phyloP scores from a whole-genome alignment of 75 land plant species.

The Pinus tabuliformis region DNA sequence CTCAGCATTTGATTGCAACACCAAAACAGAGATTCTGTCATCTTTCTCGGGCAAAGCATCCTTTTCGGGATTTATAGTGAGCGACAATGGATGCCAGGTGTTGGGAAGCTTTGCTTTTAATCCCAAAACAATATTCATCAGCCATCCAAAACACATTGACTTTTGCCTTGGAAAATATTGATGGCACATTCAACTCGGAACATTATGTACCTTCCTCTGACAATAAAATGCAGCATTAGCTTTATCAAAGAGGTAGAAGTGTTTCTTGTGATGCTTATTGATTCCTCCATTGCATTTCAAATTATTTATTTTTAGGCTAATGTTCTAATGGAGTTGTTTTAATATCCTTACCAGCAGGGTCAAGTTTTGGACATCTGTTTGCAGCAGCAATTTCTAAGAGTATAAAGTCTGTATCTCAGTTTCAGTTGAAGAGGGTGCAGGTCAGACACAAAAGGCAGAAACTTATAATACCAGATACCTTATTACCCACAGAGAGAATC shows the following conservation, averaged over 20 bases:
- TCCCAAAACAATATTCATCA: conserved; percentile 17
- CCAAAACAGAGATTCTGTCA: conserved; percentile 16
- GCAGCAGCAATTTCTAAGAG: conserved; percentile 4
- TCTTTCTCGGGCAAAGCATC: conserved; percentile 49
- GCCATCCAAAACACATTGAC: conserved; percentile 31
- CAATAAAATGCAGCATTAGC: conserved; percentile 4
- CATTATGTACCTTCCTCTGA: not conserved
- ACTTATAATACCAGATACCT: conserved; percentile 12
- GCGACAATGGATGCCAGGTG: conserved; percentile 7
- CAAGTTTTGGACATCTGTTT: conserved; percentile 17
- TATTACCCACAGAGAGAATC: conserved; percentile 38
- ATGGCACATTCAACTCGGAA: not conserved
- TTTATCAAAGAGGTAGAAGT: conserved; percentile 5
- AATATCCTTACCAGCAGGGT: conserved; percentile 16
- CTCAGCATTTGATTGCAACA: conserved; percentile 12
- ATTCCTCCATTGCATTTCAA: not conserved
- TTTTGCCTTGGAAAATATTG: conserved; percentile 37
- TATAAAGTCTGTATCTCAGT: conserved; percentile 8
- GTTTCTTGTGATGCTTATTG: not conserved
- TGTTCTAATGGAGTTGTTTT: not conserved
- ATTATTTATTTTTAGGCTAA: not conserved
- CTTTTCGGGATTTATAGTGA: conserved; percentile 38
- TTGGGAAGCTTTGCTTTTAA: conserved; percentile 44
- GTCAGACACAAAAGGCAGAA: conserved; percentile 11
- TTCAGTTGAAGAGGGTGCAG: conserved; percentile 6